Conservation (phyloP, 2,329 filamentous ascomycete species). For the Microcera coccophila region DNA sequence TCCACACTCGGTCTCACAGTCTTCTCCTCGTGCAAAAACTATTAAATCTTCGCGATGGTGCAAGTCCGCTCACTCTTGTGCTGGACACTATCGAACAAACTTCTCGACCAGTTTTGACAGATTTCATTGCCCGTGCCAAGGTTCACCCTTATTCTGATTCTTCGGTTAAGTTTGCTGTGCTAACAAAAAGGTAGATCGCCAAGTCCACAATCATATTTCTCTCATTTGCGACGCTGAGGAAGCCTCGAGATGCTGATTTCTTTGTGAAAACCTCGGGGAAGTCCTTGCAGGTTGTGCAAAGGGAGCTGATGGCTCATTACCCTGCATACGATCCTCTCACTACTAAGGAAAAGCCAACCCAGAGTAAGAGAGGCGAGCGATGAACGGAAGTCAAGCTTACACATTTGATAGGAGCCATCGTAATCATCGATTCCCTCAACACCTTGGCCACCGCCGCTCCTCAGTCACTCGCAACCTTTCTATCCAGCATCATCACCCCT, state of each 20-base stretch:
- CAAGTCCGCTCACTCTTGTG: conserved; percentile 81
- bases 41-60: conserved; percentile 70
- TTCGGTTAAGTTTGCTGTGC: background rate
- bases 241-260: conserved; percentile 60
- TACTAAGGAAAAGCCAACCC: conserved; percentile 33
- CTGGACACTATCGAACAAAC: conserved; percentile 83
- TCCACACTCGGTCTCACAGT: conserved; percentile 78
- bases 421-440: conserved; percentile 79
- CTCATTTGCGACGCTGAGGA: conserved; percentile 69
- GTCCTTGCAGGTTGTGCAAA: conserved; percentile 50
- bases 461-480: conserved; percentile 61
- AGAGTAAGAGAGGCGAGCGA: conserved; percentile 38
- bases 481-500: conserved; percentile 65
- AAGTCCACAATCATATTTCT: conserved; percentile 71
- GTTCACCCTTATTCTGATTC: conserved; percentile 40
- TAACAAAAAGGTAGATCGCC: conserved; percentile 41
- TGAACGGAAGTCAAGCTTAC: too few relatives aligned
- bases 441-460: conserved; percentile 53
- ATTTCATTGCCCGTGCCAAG: conserved; percentile 73
- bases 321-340: conserved; percentile 36
- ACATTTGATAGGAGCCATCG: conserved; percentile 56
- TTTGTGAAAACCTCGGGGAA: conserved; percentile 64
- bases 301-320: conserved; percentile 56
- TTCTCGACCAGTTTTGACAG: conserved; percentile 63
- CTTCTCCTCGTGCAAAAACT: conserved; percentile 79